These are phyloP conservation scores for Psilocybe subaeruginosa DNA, from an alignment of 768 basidiomycete genomes.

Conservation along the genomic window DNA sequence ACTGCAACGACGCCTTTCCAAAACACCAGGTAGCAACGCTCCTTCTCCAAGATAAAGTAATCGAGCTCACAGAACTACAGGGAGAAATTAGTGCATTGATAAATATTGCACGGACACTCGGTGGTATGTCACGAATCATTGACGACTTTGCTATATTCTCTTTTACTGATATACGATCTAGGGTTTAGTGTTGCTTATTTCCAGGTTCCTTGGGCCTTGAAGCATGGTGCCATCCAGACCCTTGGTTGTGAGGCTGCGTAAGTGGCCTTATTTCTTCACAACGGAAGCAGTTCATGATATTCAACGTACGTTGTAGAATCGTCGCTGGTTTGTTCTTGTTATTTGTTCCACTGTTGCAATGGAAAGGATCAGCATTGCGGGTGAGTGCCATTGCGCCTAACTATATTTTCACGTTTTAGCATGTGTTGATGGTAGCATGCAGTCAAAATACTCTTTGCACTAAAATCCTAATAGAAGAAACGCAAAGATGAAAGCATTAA, in stretches of 20 bases:
- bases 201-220: constrained; percentile 67
- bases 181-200: constrained; percentile 70
- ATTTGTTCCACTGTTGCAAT: constrained; percentile 52
- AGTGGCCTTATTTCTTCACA: constrained; percentile 22
- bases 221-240: constrained; percentile 61
- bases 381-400: constrained; percentile 32
- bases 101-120: constrained; percentile 58
- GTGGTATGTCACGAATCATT: constrained; percentile 33
- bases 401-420: neutral
- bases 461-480: neutral
- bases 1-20: constrained; percentile 35
- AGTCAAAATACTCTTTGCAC: constrained; percentile 20
- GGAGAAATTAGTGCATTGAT: constrained; percentile 69
- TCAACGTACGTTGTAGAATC: constrained; percentile 33
- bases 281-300: too few relatives aligned
- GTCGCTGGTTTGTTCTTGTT: constrained; percentile 54
- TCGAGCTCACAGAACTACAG: constrained; percentile 22
- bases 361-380: constrained; percentile 47
- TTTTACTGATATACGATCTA: constrained; percentile 10
- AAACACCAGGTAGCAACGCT: constrained; percentile 27
- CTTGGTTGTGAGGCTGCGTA: constrained; percentile 67
- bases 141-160: neutral
- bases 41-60: neutral
- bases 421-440: neutral
- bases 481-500: neutral